Conservation (phyloP, 202 grass and related monocot genomes). For the Musa balbisiana region DNA sequence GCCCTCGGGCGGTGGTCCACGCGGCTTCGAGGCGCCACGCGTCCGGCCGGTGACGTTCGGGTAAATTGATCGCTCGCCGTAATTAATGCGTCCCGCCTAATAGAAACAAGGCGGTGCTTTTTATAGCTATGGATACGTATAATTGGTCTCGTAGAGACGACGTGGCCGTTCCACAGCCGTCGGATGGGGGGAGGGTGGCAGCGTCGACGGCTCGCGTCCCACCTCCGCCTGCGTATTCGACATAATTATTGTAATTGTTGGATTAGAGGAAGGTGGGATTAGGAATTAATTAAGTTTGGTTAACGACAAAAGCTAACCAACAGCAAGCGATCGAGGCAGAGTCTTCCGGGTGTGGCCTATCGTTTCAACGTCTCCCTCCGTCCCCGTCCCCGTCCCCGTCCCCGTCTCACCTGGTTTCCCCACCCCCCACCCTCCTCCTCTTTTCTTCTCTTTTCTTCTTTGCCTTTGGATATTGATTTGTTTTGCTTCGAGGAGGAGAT, state of each 20-base stretch:
- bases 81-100: neutral
- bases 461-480: neutral
- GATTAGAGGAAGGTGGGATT: neutral
- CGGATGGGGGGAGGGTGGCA: neutral
- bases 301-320: neutral
- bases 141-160: neutral
- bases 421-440: neutral
- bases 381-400: no score
- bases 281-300: conserved; percentile 1
- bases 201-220: neutral
- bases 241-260: neutral
- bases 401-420: conserved; percentile 23
- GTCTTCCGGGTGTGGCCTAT: neutral
- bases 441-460: no score
- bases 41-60: no score
- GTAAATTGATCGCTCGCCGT: neutral
- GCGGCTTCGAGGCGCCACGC: no score
- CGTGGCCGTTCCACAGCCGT: neutral
- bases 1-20: no score
- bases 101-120: neutral
- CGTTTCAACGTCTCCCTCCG: neutral
- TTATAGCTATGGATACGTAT: neutral
- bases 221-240: no score
- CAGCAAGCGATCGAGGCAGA: neutral
- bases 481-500: conserved; percentile 22